Evolutionary conservation across 768 basidiomycete genomes (phyloP).

Genomic region (Rhodotorula babjevae): DNA sequence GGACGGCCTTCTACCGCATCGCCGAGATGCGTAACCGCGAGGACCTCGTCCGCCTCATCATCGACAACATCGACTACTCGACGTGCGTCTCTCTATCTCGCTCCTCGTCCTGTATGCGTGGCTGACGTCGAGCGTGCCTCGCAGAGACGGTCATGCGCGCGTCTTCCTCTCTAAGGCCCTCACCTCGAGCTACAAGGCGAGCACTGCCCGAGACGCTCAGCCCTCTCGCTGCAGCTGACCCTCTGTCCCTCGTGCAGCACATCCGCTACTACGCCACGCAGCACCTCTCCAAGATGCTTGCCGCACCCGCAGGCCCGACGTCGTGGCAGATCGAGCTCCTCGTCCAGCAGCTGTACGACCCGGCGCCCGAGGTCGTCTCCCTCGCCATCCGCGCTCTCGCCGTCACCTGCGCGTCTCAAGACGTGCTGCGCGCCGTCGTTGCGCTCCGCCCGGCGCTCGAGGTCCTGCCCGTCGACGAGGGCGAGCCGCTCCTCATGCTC

Average conservation of each 20-base stretch:
- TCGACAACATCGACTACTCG: conserved; percentile 80
- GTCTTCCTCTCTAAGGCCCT: conserved; percentile 90
- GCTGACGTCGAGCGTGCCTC: not conserved
- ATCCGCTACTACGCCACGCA: conserved; percentile 82
- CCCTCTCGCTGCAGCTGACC: not conserved
- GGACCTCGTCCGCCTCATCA: conserved; percentile 83
- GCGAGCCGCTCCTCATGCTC: conserved; percentile 82
- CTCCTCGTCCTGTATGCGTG: too few species aligned
- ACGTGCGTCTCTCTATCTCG: conserved; percentile 26
- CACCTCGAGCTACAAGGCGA: conserved; percentile 83
- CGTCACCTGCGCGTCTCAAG: conserved; percentile 78
- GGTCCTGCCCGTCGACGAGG: conserved; percentile 79
- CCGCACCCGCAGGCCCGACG: conserved; percentile 43
- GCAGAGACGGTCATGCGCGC: conserved; percentile 86
- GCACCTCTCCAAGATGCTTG: conserved; percentile 59
- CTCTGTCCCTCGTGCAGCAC: conserved; percentile 53
- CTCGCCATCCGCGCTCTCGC: conserved; percentile 83
- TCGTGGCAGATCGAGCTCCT: conserved; percentile 90
- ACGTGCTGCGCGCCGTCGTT: conserved; percentile 80
- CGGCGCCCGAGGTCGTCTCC: conserved; percentile 80
- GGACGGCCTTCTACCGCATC: conserved; percentile 92
- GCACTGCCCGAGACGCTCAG: too few species aligned
- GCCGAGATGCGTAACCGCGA: conserved; percentile 85
- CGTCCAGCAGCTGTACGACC: conserved; percentile 92
- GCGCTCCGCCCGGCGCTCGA: conserved; percentile 92